Conservation (phyloP, 2,329 filamentous ascomycete genomes). For the Periconia digitata region DNA sequence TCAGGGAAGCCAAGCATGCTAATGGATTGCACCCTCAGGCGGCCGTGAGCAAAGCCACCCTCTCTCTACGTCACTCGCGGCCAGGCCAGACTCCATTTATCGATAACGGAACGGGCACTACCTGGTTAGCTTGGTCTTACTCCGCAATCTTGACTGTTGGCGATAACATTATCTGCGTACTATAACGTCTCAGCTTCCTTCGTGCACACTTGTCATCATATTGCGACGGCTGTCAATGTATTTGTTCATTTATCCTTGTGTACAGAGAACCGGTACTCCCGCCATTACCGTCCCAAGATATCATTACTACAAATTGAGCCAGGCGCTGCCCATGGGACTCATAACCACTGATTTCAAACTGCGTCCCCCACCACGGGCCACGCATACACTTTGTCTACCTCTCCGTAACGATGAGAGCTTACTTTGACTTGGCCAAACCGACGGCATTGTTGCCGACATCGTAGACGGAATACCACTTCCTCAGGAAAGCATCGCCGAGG, state of each 20-base stretch:
- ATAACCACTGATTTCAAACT: conserved; percentile 5
- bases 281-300: neutral
- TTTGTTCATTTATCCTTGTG: conserved; percentile 7
- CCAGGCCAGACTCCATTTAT: too few species aligned
- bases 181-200: too few species aligned
- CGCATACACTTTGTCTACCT: neutral
- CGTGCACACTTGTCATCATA: too few species aligned
- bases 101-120: too few species aligned
- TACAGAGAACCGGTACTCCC: neutral
- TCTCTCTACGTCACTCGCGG: too few species aligned
- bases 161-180: too few species aligned
- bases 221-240: too few species aligned
- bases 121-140: too few species aligned
- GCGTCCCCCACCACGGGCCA: neutral
- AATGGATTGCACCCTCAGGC: too few species aligned
- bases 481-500: conserved; percentile 80
- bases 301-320: conserved; percentile 26
- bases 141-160: too few species aligned
- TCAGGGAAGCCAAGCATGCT: too few species aligned
- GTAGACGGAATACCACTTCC: conserved; percentile 94
- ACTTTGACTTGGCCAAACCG: conserved; percentile 84
- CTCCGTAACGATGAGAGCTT: conserved; percentile 23
- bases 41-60: too few species aligned
- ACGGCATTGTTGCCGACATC: conserved; percentile 88
- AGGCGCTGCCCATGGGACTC: conserved; percentile 8